Evolutionary conservation across 208 protist species (phyloP).

Genomic region (Acanthamoeba healyi): DNA sequence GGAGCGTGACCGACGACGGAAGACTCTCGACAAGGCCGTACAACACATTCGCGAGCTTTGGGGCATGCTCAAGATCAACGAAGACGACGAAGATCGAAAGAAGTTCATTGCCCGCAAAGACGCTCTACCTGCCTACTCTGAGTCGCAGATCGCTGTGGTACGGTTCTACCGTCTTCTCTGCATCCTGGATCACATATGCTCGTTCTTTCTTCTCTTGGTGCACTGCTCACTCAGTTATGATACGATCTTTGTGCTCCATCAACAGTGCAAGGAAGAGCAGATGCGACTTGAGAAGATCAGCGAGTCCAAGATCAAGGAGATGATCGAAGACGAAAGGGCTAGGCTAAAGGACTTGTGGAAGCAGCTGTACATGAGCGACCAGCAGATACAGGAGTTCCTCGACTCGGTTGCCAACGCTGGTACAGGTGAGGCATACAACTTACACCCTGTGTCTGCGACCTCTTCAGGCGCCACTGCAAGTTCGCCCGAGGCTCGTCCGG

Average conservation of each 20-base stretch:
- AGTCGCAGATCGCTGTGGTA: conserved; percentile 31
- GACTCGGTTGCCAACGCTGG: neutral
- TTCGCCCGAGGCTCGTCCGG: too few species aligned
- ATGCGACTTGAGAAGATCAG: conserved; percentile 48
- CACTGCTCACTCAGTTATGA: too few species aligned
- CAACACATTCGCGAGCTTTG: conserved; percentile 43
- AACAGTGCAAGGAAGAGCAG: conserved; percentile 49
- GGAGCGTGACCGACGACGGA: conserved; percentile 43
- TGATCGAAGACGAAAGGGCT: conserved; percentile 1
- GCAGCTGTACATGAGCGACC: conserved; percentile 71
- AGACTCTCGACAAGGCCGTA: conserved; percentile 60
- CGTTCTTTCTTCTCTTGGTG: neutral
- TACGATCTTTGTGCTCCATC: too few species aligned
- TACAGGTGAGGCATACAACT: too few species aligned
- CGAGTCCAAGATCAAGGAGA: conserved; percentile 76
- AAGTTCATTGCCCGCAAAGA: conserved; percentile 9
- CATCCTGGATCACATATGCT: too few species aligned
- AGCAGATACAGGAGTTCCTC: conserved; percentile 59
- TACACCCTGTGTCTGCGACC: too few species aligned
- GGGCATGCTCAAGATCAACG: neutral
- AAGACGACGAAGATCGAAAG: neutral
- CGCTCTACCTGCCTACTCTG: conserved; percentile 16
- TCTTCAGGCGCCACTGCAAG: too few species aligned
- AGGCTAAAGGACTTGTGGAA: conserved; percentile 45
- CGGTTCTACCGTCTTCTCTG: too few species aligned